A percentile compares a stretch with the other conserved stretches of the same genome.
Evolutionary conservation across 208 protist species (phyloP).

Genomic region (Leishmania guyanensis): DNA sequence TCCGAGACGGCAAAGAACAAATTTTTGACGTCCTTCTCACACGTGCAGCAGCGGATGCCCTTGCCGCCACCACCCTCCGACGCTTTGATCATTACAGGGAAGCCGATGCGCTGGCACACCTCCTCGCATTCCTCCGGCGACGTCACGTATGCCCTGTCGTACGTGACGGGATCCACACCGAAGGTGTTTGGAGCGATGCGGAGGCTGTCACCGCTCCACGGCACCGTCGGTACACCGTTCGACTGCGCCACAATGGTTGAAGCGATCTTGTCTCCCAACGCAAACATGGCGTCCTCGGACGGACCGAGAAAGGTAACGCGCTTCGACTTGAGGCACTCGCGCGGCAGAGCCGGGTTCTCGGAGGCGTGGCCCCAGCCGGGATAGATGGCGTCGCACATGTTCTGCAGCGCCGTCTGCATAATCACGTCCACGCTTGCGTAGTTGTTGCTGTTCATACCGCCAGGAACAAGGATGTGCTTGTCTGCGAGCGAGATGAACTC

Average conservation of each 20-base stretch:
- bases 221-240: constrained; percentile 93
- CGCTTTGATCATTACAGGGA: constrained; percentile 98
- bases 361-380: constrained; percentile 99
- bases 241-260: constrained; percentile 98
- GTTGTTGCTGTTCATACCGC: constrained; percentile 98
- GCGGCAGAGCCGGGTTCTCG: constrained; percentile 97
- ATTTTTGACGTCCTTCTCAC: constrained; percentile 79
- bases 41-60: constrained; percentile 94
- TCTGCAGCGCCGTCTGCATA: constrained; percentile 95
- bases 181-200: constrained; percentile 52
- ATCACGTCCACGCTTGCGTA: constrained; percentile 99
- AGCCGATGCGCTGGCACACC: constrained; percentile 92
- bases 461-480: constrained; percentile 93
- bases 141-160: constrained; percentile 92
- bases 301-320: constrained; percentile 83
- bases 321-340: constrained; percentile 62
- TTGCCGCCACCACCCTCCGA: constrained; percentile 99
- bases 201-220: constrained; percentile 90
- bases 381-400: constrained; percentile 96
- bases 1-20: constrained; percentile 89
- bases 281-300: constrained; percentile 87
- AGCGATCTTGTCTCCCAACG: constrained; percentile 98
- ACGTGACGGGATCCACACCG: constrained; percentile 83
- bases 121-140: constrained; percentile 89
- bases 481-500: constrained; percentile 98